Conservation (phyloP, 345 rosid species). For the Lagerstroemia speciosa region DNA sequence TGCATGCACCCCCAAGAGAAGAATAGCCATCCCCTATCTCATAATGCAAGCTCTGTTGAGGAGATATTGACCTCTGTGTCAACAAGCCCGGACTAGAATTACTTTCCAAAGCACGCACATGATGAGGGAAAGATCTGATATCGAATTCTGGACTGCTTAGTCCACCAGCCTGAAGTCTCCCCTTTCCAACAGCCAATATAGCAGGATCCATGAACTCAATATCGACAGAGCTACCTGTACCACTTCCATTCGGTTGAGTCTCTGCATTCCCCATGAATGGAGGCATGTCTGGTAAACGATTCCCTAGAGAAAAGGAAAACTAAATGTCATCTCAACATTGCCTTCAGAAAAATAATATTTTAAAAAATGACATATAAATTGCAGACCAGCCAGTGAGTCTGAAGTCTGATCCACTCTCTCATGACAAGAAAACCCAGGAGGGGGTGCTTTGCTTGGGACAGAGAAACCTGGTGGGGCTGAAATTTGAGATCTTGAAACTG, state of each 20-base stretch:
- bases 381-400: constrained; percentile 10
- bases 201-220: constrained; percentile 91
- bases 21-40: constrained; percentile 46
- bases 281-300: constrained; percentile 37
- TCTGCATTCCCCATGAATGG: constrained; percentile 44
- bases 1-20: constrained; percentile 42
- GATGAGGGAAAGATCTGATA: constrained; percentile 43
- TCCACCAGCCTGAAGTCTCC: constrained; percentile 44
- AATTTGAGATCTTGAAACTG: constrained; percentile 36
- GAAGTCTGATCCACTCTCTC: constrained; percentile 30
- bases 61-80: constrained; percentile 59
- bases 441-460: constrained; percentile 41
- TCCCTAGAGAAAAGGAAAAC: constrained; percentile 32
- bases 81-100: constrained; percentile 55
- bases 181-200: constrained; percentile 87
- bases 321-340: not conserved
- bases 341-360: too few species aligned
- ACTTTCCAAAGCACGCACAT: constrained; percentile 38
- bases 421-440: constrained; percentile 45
- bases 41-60: constrained; percentile 44
- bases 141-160: constrained; percentile 44
- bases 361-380: too few species aligned
- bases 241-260: constrained; percentile 32
- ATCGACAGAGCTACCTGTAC: constrained; percentile 35
- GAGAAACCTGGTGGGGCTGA: constrained; percentile 52